These are phyloP conservation scores for Trametes cinnabarina DNA, from an alignment of 768 basidiomycete genomes.

Conservation along the genomic window DNA sequence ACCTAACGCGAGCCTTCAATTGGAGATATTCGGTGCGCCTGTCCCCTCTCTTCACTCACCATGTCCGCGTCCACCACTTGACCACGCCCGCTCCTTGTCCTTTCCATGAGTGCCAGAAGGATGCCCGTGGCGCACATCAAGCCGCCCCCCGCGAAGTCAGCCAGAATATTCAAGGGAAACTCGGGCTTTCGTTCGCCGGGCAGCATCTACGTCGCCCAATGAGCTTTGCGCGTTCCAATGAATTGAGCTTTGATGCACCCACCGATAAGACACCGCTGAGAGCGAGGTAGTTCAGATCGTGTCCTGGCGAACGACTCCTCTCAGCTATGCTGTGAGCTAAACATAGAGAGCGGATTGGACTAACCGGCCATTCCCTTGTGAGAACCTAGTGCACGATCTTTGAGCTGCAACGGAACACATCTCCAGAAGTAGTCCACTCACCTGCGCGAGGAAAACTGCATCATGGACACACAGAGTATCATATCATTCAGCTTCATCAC, in stretches of 20 bases:
- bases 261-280: constrained; percentile 74
- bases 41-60: constrained; percentile 51
- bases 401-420: not conserved
- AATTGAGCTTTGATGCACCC: constrained; percentile 10
- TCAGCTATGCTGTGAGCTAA: not conserved
- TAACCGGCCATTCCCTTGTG: constrained; percentile 76
- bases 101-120: constrained; percentile 70
- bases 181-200: constrained; percentile 66
- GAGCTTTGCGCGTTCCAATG: no score
- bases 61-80: constrained; percentile 77
- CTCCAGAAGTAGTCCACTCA: constrained; percentile 21
- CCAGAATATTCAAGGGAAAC: constrained; percentile 75
- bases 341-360: constrained; percentile 14
- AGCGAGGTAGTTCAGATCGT: constrained; percentile 84
- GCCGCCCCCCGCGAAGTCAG: constrained; percentile 83
- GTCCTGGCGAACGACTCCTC: constrained; percentile 43
- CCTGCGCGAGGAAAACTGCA: constrained; percentile 62
- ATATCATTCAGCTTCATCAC: not conserved
- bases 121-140: constrained; percentile 70
- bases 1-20: no score
- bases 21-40: no score
- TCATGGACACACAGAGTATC: not conserved
- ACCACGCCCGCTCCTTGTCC: constrained; percentile 61
- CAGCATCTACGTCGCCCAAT: constrained; percentile 49
- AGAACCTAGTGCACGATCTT: constrained; percentile 43